Evolutionary conservation across 148 eudicot genomes (phyloP).

Genomic region (Vaccinium darrowii): DNA sequence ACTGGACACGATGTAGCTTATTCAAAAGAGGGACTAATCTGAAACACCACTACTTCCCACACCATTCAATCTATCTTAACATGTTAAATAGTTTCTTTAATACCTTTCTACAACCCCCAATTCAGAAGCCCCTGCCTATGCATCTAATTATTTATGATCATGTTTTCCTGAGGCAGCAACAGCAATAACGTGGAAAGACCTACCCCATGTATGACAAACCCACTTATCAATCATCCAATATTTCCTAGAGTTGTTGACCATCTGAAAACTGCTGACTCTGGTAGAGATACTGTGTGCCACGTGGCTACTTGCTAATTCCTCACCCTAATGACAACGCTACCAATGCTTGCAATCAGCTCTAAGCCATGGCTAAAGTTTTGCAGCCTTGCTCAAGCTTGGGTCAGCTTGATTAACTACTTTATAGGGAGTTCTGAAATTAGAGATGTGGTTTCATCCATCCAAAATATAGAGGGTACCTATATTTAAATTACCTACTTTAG

Average conservation of each 20-base stretch:
- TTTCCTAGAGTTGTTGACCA: neutral
- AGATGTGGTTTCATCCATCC: neutral
- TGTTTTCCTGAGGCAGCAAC: neutral
- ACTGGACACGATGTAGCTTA: neutral
- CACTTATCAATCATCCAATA: neutral
- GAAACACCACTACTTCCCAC: neutral
- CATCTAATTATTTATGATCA: neutral
- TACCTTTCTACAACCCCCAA: neutral
- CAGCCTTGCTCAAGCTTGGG: slow-evolving; percentile 1
- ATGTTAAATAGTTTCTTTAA: neutral
- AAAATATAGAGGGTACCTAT: neutral
- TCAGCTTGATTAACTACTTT: neutral
- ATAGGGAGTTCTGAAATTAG: neutral
- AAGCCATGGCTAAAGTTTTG: slow-evolving; percentile 4
- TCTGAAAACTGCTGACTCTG: neutral
- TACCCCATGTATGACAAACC: neutral
- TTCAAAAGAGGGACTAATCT: neutral
- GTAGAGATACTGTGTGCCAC: neutral
- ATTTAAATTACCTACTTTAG: neutral
- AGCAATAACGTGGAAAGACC: neutral
- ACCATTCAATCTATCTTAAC: neutral
- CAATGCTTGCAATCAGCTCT: slow-evolving; percentile 1
- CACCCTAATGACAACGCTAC: neutral
- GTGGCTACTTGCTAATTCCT: neutral
- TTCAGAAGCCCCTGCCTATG: neutral